Base-by-base conservation (phyloP, 2,329 filamentous ascomycete genomes). In the Chaetomiaceae sp. region DNA sequence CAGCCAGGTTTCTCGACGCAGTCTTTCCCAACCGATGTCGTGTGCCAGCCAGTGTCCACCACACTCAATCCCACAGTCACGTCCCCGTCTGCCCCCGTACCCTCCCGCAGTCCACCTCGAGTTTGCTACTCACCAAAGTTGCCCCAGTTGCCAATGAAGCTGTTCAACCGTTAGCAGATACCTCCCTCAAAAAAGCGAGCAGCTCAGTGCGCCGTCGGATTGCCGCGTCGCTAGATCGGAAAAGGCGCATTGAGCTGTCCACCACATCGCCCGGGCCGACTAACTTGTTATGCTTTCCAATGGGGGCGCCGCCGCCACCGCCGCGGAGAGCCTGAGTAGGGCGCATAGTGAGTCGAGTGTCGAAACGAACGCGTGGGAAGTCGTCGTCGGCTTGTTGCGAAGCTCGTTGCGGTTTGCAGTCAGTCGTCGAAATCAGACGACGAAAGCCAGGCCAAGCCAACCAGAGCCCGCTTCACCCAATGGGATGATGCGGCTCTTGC, bases 91-190 rank as follows among this genome's bases (percentile, higher is more conserved):
- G n/a, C n/a, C n/a, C n/a, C n/a, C 33, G 20, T 5, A 14, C 10
- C 20, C 11, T 24, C 12, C 17, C 5, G 8, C 29, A 22, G 17
- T 47, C 39, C 32, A 33, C 26, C 35, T 22, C 22, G 17, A 30
- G 24, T 36, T 24, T 46, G 56, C 57, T n/a, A 79, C 81, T 73
- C 79, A 88, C 85, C 86, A 56, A 90, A 71, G 61, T 73, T 71
- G 62, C 86, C 86, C 84, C 86, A 91, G 67, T 70, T 69, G 58
- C 86, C 86, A 49, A 90, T 70, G 68, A 74, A 89, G 65, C 86
- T 90, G 59, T 56, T 53, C 17, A 51, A 40, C 8, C 15, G 48
- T 53, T 44, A 51, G 48, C 47, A 50, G 45, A 20, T 37, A 10
- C 6, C 49, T 62, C 26, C n/a, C 29, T 11, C 5, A 38, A 14